phyloP scores from a whole-genome alignment of 108 stramenopile species.

The Skeletonema potamos region DNA sequence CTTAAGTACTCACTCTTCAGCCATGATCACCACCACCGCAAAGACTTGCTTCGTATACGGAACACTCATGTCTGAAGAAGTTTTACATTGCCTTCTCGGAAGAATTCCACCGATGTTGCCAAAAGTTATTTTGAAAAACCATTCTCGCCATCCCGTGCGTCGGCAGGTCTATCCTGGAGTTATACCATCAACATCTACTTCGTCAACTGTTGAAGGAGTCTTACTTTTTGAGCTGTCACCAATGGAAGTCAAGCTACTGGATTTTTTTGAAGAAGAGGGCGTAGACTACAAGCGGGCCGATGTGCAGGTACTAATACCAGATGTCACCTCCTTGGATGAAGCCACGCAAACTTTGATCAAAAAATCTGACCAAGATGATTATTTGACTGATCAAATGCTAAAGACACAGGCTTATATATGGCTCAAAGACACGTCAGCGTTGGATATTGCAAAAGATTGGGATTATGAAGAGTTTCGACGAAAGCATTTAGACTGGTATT shows the following conservation, averaged over 20 bases:
- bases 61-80: slow-evolving; percentile 64
- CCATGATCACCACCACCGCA: neutral
- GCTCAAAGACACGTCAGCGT: slow-evolving; percentile 26
- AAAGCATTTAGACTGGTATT: slow-evolving; percentile 51
- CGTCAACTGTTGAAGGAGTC: slow-evolving; percentile 31
- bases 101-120: slow-evolving; percentile 20
- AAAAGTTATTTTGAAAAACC: slow-evolving; percentile 26
- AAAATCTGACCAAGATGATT: neutral
- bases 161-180: slow-evolving; percentile 63
- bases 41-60: slow-evolving; percentile 66
- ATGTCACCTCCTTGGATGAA: neutral
- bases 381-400: neutral
- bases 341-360: neutral
- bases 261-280: slow-evolving; percentile 66
- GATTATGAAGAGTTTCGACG: slow-evolving; percentile 44
- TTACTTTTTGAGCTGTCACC: slow-evolving; percentile 42
- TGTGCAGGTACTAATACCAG: slow-evolving; percentile 35
- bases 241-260: slow-evolving; percentile 52
- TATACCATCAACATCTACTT: slow-evolving; percentile 13
- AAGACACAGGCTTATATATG: slow-evolving; percentile 59
- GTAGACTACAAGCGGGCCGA: slow-evolving; percentile 54
- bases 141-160: slow-evolving; percentile 56
- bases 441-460: slow-evolving; percentile 53
- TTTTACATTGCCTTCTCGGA: slow-evolving; percentile 51
- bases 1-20: neutral